Percentiles rank a stretch among this genome's conserved stretches.
Evolutionary conservation across 257 asterid species (phyloP).

Genomic region (Parsonsia alboflavescens): DNA sequence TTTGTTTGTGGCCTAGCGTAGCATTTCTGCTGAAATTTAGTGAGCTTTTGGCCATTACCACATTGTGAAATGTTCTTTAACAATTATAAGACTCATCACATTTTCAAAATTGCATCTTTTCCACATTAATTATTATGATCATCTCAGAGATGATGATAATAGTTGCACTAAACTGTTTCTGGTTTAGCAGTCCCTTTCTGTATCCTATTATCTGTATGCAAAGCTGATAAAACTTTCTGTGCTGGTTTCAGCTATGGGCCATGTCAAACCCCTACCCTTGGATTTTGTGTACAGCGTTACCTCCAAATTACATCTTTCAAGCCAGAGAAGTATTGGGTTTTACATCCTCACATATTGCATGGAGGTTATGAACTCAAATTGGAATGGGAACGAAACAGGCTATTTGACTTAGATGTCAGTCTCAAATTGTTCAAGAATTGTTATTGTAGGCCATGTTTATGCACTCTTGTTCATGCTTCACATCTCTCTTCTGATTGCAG

Average conservation of each 20-base stretch:
- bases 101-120: neutral
- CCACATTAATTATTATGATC: neutral
- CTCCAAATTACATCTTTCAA: slow-evolving; percentile 70
- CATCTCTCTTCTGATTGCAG: slow-evolving; percentile 33
- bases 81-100: neutral
- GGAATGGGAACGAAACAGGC: slow-evolving; percentile 76
- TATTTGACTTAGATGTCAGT: slow-evolving; percentile 80
- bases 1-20: neutral
- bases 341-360: slow-evolving; percentile 68
- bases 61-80: neutral
- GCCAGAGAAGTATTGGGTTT: slow-evolving; percentile 77
- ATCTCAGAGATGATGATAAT: neutral
- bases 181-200: neutral
- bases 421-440: slow-evolving; percentile 12
- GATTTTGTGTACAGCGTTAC: slow-evolving; percentile 88
- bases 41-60: neutral
- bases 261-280: slow-evolving; percentile 93
- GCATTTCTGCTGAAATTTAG: neutral
- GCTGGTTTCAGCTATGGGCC: slow-evolving; percentile 78
- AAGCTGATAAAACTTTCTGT: slow-evolving; percentile 12
- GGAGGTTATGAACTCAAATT: slow-evolving; percentile 79
- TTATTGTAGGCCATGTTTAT: slow-evolving; percentile 1
- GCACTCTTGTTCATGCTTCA: slow-evolving; percentile 20
- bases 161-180: neutral
- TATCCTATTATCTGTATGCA: neutral